Evolutionary conservation across 2,329 filamentous ascomycete species (phyloP).

Genomic region (Sporothrix protearum): DNA sequence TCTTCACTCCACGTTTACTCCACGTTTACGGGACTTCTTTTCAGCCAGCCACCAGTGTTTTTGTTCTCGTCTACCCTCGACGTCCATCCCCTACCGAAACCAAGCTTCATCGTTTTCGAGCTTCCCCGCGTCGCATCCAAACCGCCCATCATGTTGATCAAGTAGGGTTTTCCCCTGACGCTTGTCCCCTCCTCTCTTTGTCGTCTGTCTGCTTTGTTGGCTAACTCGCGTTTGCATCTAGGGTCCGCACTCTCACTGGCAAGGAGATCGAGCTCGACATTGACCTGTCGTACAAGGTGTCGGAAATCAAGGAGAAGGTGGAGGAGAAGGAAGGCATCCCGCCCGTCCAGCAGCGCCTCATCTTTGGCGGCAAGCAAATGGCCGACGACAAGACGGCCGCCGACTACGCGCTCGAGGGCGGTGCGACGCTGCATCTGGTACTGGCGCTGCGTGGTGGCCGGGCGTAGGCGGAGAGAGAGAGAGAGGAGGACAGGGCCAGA

Average conservation of each 20-base stretch:
- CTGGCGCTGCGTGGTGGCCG: constrained; percentile 78
- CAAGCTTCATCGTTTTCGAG: neutral
- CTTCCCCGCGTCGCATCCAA: neutral
- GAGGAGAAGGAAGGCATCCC: constrained; percentile 99
- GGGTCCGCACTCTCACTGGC: constrained; percentile 94
- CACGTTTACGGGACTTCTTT: neutral
- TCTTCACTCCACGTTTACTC: neutral
- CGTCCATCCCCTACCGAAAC: neutral
- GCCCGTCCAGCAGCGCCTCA: constrained; percentile 91
- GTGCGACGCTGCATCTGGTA: constrained; percentile 91
- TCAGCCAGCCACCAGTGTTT: neutral
- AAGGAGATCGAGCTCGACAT: constrained; percentile 99
- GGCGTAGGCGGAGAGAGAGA: neutral
- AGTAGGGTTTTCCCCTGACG: neutral
- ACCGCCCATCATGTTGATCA: constrained; percentile 24
- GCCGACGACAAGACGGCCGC: constrained; percentile 88
- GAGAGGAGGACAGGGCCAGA: neutral
- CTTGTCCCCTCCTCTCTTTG: neutral
- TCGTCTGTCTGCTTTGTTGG: neutral
- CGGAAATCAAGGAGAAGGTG: constrained; percentile 96
- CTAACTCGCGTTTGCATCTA: constrained; percentile 38
- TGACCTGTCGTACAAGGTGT: constrained; percentile 89
- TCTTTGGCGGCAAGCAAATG: constrained; percentile 98
- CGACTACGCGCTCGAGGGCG: constrained; percentile 87
- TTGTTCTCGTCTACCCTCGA: neutral